Evolutionary conservation across 495 filamentous ascomycete species (phyloP), one percentile per base, ranked within the genome.

Genomic region (Penicillium psychrofluorescens): DNA sequence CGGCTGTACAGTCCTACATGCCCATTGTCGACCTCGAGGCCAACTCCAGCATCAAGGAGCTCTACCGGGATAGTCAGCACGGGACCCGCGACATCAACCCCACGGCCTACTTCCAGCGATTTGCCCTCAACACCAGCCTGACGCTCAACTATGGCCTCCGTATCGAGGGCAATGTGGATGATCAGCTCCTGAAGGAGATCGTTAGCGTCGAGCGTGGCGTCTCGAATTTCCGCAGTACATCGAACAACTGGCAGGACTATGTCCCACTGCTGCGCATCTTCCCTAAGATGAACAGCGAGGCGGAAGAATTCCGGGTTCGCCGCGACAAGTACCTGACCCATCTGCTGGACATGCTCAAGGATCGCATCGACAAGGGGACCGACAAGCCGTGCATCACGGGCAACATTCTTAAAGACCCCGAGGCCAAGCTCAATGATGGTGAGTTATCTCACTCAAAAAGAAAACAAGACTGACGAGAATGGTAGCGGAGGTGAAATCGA

Each of bases 231-330:
- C 72, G 81, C 41, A 77, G 72, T 33, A 84, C 81, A 0, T 79
- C 75, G 45, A 81, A 83, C 58, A 84, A 84, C 54, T 85, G 80
- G 78, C 79, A 83, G 47, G 81, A 86, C 48, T 85, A 85, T 54
- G 75, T 86, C 35, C 81, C 82, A 0, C 46, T 84, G 35, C 54
- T 86, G 47, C 68, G 81, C 13, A 59, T 84, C 35, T 64, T 74
- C 36, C 75, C 78, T n/a, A 76, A 68, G 40, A 64, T 57, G 45
- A 81, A 70, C 50, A 59, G 55, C 29, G 73, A 75, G 44, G 75
- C 81, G 1, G 54, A 71, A 9, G 68, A 74, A 44, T 82, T 76
- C 61, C 64, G 78, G 31, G 62, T 60, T 33, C 57, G 77, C 35
- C 64, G 78, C 36, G 77, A 79, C 46, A 69, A 69, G 46, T 84